Base-by-base conservation (phyloP, 208 protist species). In the Endotrypanum monterogeii region DNA sequence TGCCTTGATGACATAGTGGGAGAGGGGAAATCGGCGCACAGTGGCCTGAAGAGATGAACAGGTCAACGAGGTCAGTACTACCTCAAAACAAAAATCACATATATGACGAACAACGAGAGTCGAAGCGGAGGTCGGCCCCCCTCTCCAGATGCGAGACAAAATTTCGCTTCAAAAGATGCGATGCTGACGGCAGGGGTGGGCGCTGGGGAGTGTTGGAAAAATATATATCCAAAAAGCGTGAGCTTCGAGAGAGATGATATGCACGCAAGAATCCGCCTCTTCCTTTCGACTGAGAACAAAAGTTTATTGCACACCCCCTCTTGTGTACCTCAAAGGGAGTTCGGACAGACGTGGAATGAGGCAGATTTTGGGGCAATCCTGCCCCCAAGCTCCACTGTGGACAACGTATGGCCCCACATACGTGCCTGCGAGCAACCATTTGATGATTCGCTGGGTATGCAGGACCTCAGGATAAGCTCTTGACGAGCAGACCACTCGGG, bases 401-500 rank as follows among this genome's bases (percentile, higher is more conserved):
- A 28, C 58, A 35, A 23, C 4, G 37, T 48, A 12, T n/a, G 39
- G 58, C 20, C 58, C n/a, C 58, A 23, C 32, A 44, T 6, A 14
- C 37, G 23, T 44, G 28, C 6, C 23, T 4, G 9, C 20, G 41
- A 52, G 37, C 1, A 3, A 52, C 32, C 11, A 16, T 14, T 61
- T 18, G 0, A 25, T 32, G 63, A 51, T 66, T 41, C 57, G 18
- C 16, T 61, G 3, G 12, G 35, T 48, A 54, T 67, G 69, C 20
- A 57, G 25, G 3, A 51, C 37, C 28, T 71, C 25, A 11, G 23
- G 63, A 1, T 48, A 25, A 25, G 28, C 18, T n/a, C 66, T 80
- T 73, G 25, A 94, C 62, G 35, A 90, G 25, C 7, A 97, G 79
- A 14, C 93, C 93, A 25, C 72, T 69, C 11, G 86, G 80, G 75